A percentile compares a stretch with the other conserved stretches of the same genome.
These are phyloP conservation scores for Fusarium keratoplasticum DNA, from an alignment of 2,329 filamentous ascomycete species.

Conservation along the genomic window DNA sequence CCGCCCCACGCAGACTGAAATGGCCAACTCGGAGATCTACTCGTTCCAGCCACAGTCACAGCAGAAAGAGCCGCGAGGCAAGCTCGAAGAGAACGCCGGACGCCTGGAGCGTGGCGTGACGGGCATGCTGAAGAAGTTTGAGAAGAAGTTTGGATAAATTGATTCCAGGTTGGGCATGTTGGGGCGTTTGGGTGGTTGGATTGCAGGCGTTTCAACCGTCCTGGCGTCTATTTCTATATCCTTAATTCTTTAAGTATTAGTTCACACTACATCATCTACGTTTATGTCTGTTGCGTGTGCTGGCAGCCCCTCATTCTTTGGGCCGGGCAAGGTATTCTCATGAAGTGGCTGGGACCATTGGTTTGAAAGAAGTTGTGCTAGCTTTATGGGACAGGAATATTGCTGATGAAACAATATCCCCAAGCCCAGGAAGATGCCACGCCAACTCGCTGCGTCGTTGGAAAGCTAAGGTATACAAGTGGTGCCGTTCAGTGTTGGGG, in stretches of 20 bases:
- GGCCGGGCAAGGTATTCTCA: neutral
- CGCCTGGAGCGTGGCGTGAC: constrained; percentile 77
- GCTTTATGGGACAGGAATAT: neutral
- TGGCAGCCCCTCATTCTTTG: neutral
- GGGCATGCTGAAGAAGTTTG: constrained; percentile 80
- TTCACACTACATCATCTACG: neutral
- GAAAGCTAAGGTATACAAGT: neutral
- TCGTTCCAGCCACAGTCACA: constrained; percentile 57
- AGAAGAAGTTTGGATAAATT: constrained; percentile 75
- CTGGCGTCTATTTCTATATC: constrained; percentile 16
- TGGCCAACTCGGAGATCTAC: constrained; percentile 48
- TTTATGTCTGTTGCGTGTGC: neutral
- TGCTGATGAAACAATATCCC: neutral
- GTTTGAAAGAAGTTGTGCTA: neutral
- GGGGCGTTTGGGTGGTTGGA: constrained; percentile 24
- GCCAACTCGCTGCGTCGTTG: neutral
- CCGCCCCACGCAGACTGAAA: constrained; percentile 73
- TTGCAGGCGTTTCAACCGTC: neutral
- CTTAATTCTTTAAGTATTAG: constrained; percentile 10
- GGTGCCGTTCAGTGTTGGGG: neutral
- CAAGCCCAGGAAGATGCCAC: neutral
- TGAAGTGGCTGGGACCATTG: neutral
- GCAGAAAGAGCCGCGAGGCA: constrained; percentile 57
- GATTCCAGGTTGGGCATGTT: neutral
- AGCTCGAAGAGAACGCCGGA: constrained; percentile 73